Percentiles rank a stretch among this genome's conserved stretches.
Conservation (phyloP, 495 filamentous ascomycete genomes). For the Penicillium cosmopolitanum region DNA sequence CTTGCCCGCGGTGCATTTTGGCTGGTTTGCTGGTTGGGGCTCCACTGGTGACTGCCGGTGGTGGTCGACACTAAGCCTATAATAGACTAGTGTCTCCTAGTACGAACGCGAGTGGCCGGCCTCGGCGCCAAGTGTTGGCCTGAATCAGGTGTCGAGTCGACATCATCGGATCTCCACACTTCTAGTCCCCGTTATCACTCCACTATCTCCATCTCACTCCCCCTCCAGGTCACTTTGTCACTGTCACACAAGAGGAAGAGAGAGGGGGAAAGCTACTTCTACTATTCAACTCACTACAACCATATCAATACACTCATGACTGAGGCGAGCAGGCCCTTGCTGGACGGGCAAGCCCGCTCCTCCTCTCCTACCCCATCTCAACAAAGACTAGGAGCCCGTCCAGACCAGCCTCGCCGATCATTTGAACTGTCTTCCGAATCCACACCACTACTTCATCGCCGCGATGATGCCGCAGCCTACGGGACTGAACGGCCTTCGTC, state of each 20-base stretch:
- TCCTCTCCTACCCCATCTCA: conserved; percentile 19
- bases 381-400: conserved; percentile 4
- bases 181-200: conserved; percentile 13
- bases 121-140: neutral
- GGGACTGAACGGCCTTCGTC: conserved; percentile 37
- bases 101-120: conserved; percentile 1
- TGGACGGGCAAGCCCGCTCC: conserved; percentile 29
- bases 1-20: neutral
- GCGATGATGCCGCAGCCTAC: conserved; percentile 40
- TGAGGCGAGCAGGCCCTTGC: conserved; percentile 37
- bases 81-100: conserved; percentile 1
- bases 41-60: neutral
- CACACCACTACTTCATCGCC: conserved; percentile 45
- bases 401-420: conserved; percentile 25
- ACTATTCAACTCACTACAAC: neutral
- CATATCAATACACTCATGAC: conserved; percentile 26
- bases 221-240: neutral
- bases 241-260: neutral
- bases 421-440: conserved; percentile 48
- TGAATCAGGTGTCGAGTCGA: neutral
- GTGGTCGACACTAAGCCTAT: neutral
- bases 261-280: neutral
- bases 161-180: conserved; percentile 23
- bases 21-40: neutral
- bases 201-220: neutral